A percentile compares a stretch with the other conserved stretches of the same genome.
Conservation (phyloP, 2,329 filamentous ascomycete species). For the Neonectria magnoliae region DNA sequence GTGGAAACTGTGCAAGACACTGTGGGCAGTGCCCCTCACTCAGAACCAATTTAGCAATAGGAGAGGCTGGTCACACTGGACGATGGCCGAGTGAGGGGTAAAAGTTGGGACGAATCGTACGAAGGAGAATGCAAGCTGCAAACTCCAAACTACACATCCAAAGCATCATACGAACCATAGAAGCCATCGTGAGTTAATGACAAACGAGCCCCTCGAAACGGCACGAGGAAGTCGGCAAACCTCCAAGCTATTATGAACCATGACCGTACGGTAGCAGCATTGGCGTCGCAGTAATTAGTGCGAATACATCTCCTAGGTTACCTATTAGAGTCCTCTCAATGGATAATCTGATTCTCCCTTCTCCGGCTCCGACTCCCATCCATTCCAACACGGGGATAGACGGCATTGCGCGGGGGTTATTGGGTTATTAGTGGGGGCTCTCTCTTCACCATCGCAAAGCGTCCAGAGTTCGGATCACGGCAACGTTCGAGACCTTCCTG, state of each 20-base stretch:
- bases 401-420: slow-evolving; percentile 16
- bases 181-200: background rate
- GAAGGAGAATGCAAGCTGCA: background rate
- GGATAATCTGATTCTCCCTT: slow-evolving; percentile 1
- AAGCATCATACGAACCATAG: background rate
- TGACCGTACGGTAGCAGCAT: background rate
- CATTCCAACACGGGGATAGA: slow-evolving; percentile 12
- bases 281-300: background rate
- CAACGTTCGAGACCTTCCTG: background rate
- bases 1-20: background rate
- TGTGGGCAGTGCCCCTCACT: background rate
- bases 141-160: too few relatives aligned
- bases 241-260: background rate
- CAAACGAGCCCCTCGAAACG: background rate
- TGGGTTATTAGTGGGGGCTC: slow-evolving; percentile 6
- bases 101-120: background rate
- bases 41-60: background rate
- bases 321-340: background rate
- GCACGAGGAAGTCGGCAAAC: too few relatives aligned
- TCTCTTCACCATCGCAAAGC: background rate
- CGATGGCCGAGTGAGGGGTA: background rate
- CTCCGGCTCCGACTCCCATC: background rate
- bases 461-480: background rate
- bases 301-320: background rate
- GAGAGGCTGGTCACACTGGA: background rate